Evolutionary conservation across 2,329 filamentous ascomycete species (phyloP), one percentile per base, ranked within the genome.

Genomic region (Monosporascus sp.): DNA sequence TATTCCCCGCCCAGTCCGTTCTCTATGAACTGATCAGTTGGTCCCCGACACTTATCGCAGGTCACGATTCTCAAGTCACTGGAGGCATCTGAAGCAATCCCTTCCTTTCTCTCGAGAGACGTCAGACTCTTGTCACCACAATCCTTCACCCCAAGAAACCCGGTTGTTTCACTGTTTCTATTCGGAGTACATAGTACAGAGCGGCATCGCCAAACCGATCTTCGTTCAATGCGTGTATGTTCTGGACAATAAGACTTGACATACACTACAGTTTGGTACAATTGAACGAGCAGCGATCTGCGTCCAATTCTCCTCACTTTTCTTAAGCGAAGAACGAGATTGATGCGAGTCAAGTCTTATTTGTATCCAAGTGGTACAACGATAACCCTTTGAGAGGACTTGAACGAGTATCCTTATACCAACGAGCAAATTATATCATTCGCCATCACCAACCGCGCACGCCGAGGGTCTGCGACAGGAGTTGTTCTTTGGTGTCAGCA

Each of bases 121-220:
- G 48, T 50, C 51, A 49, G 49, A 56, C 54, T 59, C 52, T 50
- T 56, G 49, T 48, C 35, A 53, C 54, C 54, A 49, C 54, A 50
- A 50, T 58, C 56, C 56, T 55, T 60, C n/a, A 61, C 60, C 60
- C 52, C 60, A 52, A 60, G 62, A 60, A 67, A 67, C 65, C 66
- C 64, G 66, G 66, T 63, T 56, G 66, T 68, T 68, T 68, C 65
- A 65, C 56, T 57, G 55, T 61, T 66, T 61, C 57, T 46, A 45
- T 64, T 66, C 60, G 9, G 38, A 58, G 52, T 56, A 60, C 55
- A 56, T 50, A 52, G n/a, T 43, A 14, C 22, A 43, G 18, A 43
- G 18, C 20, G 8, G 5, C 8, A 43, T 24, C 9, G 39, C 17
- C 17, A 31, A 27, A 31, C n/a, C 43, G 43, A 46, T 22, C 20